Base-by-base conservation (phyloP, 768 basidiomycete species). In the Xerocomellus amylosporus region DNA sequence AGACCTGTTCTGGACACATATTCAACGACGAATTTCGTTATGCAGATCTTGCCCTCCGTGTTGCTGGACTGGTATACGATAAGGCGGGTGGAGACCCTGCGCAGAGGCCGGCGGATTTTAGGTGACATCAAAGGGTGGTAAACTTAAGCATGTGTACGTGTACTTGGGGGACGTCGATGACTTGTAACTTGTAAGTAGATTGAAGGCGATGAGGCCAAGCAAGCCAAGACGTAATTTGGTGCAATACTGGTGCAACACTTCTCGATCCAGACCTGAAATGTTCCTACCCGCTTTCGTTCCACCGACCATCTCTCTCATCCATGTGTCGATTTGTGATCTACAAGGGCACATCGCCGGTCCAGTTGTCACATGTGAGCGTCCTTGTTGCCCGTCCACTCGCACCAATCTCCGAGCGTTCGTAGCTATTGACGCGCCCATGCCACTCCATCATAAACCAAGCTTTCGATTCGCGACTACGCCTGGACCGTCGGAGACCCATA, bases 361-460 rank as follows among this genome's bases (percentile, higher is more conserved):
- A 93, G 64, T 78, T 98, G 49, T 91, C 87, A 24, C 93, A 93
- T 79, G 88, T 88, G 58, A 62, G 79, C 70, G 38, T 36, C 37
- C 38, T 17, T 20, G 15, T 13, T 30, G 5, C 36, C 34, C 2
- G 30, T 34, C 8, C 6, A 14, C 46, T 19, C 9, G 31, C 19
- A 2, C 45, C 20, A 8, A 28, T 49, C 24, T 44, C 46, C 43
- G 44, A 68, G 37, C 19, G 44, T 49, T 22, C 48, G 31, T 60
- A 92, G 82, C 82, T 98, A n/a, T 79, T 98, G 62, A 98, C 95
- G 41, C 81, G 90, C 45, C 96, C 96, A 47, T 87, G 87, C 56
- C 96, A 98, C 74, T 93, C 90, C 4, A 97, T 98, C 74, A 97
- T 95, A 70, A 96, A 96, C 70, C 93, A 97, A 74, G 93, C 96